Evolutionary conservation across 1,284 basidiomycete genomes (phyloP).

Genomic region (Kwoniella shivajii): DNA sequence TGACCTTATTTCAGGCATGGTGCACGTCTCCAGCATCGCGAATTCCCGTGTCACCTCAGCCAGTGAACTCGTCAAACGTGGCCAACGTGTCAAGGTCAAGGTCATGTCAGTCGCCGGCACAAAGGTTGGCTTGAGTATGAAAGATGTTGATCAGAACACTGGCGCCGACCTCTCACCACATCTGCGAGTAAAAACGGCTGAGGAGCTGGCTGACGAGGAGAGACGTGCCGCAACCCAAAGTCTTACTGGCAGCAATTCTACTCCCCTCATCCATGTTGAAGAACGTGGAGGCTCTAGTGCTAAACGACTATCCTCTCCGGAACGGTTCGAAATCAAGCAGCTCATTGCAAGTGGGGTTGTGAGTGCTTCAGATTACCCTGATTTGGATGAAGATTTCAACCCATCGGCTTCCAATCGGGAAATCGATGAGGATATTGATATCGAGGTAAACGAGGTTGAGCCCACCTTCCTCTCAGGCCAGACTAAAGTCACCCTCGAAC

Average conservation of each 20-base stretch:
- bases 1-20: slow-evolving; percentile 68
- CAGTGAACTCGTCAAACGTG: slow-evolving; percentile 78
- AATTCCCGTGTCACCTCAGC: slow-evolving; percentile 83
- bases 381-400: slow-evolving; percentile 86
- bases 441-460: slow-evolving; percentile 96
- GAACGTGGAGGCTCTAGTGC: slow-evolving; percentile 71
- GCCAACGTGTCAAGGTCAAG: slow-evolving; percentile 89
- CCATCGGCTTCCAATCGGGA: slow-evolving; percentile 77
- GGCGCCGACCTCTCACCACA: slow-evolving; percentile 87
- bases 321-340: slow-evolving; percentile 99
- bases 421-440: slow-evolving; percentile 93
- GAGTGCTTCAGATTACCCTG: slow-evolving; percentile 91
- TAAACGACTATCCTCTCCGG: slow-evolving; percentile 91
- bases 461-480: slow-evolving; percentile 95
- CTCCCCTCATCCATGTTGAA: slow-evolving; percentile 55
- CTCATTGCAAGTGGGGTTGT: slow-evolving; percentile 94
- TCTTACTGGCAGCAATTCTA: slow-evolving; percentile 61
- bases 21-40: slow-evolving; percentile 88
- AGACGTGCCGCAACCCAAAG: slow-evolving; percentile 65
- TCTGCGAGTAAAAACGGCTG: slow-evolving; percentile 87
- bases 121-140: slow-evolving; percentile 88
- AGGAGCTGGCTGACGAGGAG: slow-evolving; percentile 80
- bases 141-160: slow-evolving; percentile 90
- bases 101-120: slow-evolving; percentile 87
- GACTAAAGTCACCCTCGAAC: slow-evolving; percentile 89